Percentiles rank a stretch among this genome's conserved stretches.
Conservation (phyloP, 23 red algal species). For the Cyanidioschyzon merolae region DNA sequence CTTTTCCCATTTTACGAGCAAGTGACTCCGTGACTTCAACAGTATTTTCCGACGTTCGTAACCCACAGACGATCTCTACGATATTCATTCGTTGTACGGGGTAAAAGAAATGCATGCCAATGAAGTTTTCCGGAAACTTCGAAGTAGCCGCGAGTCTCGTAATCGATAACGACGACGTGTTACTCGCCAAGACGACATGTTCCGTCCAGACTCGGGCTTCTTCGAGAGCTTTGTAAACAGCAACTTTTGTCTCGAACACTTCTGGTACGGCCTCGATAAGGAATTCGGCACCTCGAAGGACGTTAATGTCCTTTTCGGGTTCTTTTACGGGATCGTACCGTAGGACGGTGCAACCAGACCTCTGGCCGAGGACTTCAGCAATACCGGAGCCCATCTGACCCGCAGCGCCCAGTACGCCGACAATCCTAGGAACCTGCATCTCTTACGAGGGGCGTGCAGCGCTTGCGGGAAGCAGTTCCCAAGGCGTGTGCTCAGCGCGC, state of each 20-base stretch:
- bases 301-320: background rate
- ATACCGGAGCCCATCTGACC: constrained; percentile 58
- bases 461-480: background rate
- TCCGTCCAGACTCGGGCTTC: background rate
- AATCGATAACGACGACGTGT: constrained; percentile 44
- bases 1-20: constrained; percentile 28
- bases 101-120: constrained; percentile 59
- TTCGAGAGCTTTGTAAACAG: constrained; percentile 12
- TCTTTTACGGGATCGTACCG: constrained; percentile 16
- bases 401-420: constrained; percentile 23
- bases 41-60: constrained; percentile 15
- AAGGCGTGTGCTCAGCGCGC: background rate
- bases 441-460: background rate
- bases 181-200: constrained; percentile 33
- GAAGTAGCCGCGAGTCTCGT: constrained; percentile 22
- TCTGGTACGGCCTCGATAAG: constrained; percentile 31
- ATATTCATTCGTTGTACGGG: constrained; percentile 39
- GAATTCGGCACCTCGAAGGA: constrained; percentile 17
- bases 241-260: constrained; percentile 9
- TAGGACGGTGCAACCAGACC: constrained; percentile 20
- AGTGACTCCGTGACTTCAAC: constrained; percentile 7
- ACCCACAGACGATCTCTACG: constrained; percentile 34
- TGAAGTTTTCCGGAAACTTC: background rate
- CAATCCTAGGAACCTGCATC: background rate
- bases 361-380: constrained; percentile 15